Evolutionary conservation across 805 yeast species (phyloP).

Genomic region (Candida easanensis): DNA sequence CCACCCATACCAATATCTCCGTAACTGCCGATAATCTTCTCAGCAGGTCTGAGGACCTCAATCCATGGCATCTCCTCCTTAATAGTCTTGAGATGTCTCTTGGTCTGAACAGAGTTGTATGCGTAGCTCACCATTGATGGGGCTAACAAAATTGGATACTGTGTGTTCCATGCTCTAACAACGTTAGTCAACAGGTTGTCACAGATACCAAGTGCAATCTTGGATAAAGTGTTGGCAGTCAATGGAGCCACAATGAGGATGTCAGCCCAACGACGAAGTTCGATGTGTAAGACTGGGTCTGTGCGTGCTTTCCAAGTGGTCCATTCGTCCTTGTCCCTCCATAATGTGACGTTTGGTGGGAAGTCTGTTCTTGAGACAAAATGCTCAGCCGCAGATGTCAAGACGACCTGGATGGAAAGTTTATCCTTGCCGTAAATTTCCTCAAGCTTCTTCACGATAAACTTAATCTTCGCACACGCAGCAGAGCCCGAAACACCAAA

Average conservation of each 20-base stretch:
- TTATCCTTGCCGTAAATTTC: constrained; percentile 73
- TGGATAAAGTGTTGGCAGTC: constrained; percentile 88
- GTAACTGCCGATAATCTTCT: constrained; percentile 86
- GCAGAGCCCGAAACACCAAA: constrained; percentile 89
- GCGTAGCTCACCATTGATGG: constrained; percentile 96
- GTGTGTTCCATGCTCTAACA: constrained; percentile 93
- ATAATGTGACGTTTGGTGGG: constrained; percentile 65
- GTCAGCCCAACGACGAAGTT: constrained; percentile 95
- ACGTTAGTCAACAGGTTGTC: constrained; percentile 90
- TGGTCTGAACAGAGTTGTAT: constrained; percentile 85
- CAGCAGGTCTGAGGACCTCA: constrained; percentile 90
- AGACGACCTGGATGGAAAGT: constrained; percentile 79
- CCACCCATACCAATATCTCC: constrained; percentile 99
- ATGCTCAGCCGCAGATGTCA: constrained; percentile 83
- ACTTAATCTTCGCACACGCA: constrained; percentile 76
- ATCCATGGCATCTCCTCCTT: constrained; percentile 94
- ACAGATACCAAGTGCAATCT: constrained; percentile 86
- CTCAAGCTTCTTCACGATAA: constrained; percentile 76
- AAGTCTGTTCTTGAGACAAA: constrained; percentile 57
- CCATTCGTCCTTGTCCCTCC: constrained; percentile 98
- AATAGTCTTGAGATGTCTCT: constrained; percentile 71
- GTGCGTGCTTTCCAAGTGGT: constrained; percentile 72
- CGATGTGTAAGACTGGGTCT: constrained; percentile 94
- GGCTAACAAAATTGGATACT: constrained; percentile 83
- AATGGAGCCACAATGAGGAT: constrained; percentile 90